Conservation (phyloP, 2,329 filamentous ascomycete species). For the Trichoderma guizhouense region DNA sequence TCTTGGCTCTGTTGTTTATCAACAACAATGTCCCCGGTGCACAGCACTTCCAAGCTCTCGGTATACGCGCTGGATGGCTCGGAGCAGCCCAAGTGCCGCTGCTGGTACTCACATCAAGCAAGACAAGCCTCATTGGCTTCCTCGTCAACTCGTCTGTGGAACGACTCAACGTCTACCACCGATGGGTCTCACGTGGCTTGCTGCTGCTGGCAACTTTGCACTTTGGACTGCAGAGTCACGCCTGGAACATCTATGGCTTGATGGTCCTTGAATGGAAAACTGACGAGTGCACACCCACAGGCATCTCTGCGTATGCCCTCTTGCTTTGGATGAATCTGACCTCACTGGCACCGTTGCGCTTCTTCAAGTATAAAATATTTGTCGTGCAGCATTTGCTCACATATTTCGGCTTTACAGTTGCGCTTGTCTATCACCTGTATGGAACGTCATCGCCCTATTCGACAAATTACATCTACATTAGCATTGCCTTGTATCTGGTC, state of each 20-base stretch:
- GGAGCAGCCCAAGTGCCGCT: background rate
- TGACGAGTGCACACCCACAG: background rate
- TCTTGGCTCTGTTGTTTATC: background rate
- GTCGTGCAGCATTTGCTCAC: conserved; percentile 4
- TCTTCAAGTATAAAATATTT: conserved; percentile 2
- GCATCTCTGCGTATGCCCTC: background rate
- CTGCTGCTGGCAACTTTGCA: background rate
- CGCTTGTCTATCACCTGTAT: background rate
- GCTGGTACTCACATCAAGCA: background rate
- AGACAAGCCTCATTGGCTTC: background rate
- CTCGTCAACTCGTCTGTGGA: conserved; percentile 1
- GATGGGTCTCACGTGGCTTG: conserved; percentile 1
- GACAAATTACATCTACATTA: background rate
- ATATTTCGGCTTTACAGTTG: conserved; percentile 2
- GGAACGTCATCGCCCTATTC: background rate
- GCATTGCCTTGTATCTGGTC: background rate
- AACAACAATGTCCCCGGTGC: background rate
- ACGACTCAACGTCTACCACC: background rate
- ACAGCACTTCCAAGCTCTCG: background rate
- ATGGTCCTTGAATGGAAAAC: conserved; percentile 2
- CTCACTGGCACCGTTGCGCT: background rate
- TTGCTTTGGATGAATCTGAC: conserved; percentile 8
- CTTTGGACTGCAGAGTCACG: background rate
- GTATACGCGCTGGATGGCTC: conserved; percentile 6
- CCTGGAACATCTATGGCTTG: background rate